Evolutionary conservation across 768 basidiomycete genomes (phyloP).

Genomic region (Kwoniella dejecticola): DNA sequence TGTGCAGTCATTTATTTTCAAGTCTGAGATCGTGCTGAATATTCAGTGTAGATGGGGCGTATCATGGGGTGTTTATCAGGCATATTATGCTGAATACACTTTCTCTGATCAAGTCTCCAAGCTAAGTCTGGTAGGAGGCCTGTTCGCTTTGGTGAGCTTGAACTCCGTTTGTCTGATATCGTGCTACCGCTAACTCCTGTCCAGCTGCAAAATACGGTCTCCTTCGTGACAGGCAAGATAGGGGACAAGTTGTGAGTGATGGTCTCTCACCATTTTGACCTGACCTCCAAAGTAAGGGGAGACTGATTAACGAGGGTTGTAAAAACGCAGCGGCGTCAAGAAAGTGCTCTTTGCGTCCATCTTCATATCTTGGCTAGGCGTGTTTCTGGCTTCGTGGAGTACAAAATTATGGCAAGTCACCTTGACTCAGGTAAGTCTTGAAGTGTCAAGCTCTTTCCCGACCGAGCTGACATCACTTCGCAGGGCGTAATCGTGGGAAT

Average conservation of each 20-base stretch:
- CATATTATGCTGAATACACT: constrained; percentile 14
- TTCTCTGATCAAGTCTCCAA: constrained; percentile 6
- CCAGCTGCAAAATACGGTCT: constrained; percentile 15
- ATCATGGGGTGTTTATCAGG: constrained; percentile 21
- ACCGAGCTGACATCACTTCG: too few species aligned
- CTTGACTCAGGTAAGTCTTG: constrained; percentile 26
- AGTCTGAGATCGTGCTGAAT: too few species aligned
- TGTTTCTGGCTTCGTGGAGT: constrained; percentile 23
- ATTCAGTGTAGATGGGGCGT: constrained; percentile 7
- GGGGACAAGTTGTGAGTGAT: constrained; percentile 31
- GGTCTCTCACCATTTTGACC: neutral
- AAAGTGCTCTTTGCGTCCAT: constrained; percentile 26
- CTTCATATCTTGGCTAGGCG: constrained; percentile 22
- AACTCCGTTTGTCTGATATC: too few species aligned
- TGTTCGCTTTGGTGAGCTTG: constrained; percentile 11
- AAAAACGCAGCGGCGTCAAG: constrained; percentile 32
- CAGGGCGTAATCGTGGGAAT: constrained; percentile 26
- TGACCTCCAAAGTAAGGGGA: too few species aligned
- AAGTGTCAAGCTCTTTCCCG: too few species aligned
- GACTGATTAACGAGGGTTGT: too few species aligned
- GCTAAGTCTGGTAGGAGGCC: constrained; percentile 12
- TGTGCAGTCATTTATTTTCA: neutral
- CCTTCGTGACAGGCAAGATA: constrained; percentile 29
- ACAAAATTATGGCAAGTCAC: constrained; percentile 33
- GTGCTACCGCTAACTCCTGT: too few species aligned